Percentiles rank a stretch among this genome's conserved stretches.
Conservation (phyloP, 2,329 filamentous ascomycete species). For the Colletotrichum acutatum region DNA sequence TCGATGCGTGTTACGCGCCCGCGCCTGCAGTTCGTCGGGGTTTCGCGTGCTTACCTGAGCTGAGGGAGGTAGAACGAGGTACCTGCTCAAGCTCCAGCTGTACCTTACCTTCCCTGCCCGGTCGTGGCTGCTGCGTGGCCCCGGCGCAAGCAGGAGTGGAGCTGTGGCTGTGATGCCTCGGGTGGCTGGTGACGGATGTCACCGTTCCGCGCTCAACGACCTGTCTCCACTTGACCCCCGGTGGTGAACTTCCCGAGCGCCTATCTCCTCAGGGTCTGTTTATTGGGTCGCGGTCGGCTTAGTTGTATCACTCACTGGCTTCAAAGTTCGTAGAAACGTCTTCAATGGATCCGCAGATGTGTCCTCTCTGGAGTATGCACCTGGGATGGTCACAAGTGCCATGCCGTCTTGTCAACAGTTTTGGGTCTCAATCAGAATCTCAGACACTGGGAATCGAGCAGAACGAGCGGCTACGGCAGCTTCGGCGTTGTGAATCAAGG, state of each 20-base stretch:
- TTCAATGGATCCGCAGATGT: background rate
- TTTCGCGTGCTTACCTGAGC: slow-evolving; percentile 37
- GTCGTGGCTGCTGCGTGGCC: slow-evolving; percentile 24
- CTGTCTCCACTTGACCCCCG: slow-evolving; percentile 5
- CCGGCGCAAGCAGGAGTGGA: slow-evolving; percentile 21
- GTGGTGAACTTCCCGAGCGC: background rate
- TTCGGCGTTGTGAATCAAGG: background rate
- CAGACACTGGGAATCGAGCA: background rate
- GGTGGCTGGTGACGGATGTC: slow-evolving; percentile 31
- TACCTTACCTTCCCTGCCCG: slow-evolving; percentile 26
- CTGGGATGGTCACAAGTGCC: background rate
- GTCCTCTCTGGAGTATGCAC: background rate
- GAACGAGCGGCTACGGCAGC: background rate
- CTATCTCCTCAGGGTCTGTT: background rate
- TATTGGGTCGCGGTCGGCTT: background rate
- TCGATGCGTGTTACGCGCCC: slow-evolving; percentile 35
- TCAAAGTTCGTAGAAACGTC: background rate
- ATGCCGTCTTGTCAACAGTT: background rate
- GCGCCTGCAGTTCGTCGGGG: slow-evolving; percentile 33
- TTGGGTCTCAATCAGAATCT: background rate
- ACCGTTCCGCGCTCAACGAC: slow-evolving; percentile 18
- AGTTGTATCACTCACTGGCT: too few relatives aligned
- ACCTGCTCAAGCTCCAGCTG: slow-evolving; percentile 8
- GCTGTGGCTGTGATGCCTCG: slow-evolving; percentile 2
- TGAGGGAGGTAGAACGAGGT: slow-evolving; percentile 17